Evolutionary conservation across 495 filamentous ascomycete species (phyloP), one percentile per base, ranked within the genome.

Genomic region (Hypoxylon lenormandii): DNA sequence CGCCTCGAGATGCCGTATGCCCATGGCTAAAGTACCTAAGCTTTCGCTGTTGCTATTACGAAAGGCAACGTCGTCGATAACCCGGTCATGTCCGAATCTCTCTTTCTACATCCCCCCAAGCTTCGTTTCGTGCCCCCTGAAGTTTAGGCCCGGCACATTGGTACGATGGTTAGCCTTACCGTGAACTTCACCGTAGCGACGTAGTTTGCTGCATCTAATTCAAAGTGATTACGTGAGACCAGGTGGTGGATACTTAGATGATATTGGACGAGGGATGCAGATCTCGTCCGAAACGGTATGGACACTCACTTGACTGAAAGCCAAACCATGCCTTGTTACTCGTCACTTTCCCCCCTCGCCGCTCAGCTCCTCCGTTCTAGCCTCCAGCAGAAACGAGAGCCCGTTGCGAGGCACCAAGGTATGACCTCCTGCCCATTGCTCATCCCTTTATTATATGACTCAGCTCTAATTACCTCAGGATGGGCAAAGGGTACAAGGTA

Each of bases 211-310:
- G 55, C 55, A 45, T 37, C 36, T 38, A 49, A 56, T 64, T 64
- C 50, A 28, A 61, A 56, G 61, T 70, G 66, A 70, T 70, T 70
- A 70, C 45, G 66, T 70, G 61, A 70, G 67, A 56, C 10, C 26
- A 30, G 15, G 18, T 12, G 21, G 43, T 53, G 42, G 49, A 36
- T 19, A 30, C 19, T 43, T 10, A 5, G 48, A 66, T 5, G 15
- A 38, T 16, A 28, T 28, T 28, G 26, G 26, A 28, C 26, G 26
- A 28, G 26, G 26, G 28, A 22, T 70, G 60, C 46, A 52, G 43
- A 70, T 65, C 67, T 51, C 45, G 46, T 50, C 60, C 55, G 26
- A 42, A 63, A 60, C 28, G 6, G 59, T 42, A 23, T 19, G 43
- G 37, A 4, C 3, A 38, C 45, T 49, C 38, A 33, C 19, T 53